Evolutionary conservation across 1,284 basidiomycete species (phyloP).

Genomic region (Psilocybe mexicana): DNA sequence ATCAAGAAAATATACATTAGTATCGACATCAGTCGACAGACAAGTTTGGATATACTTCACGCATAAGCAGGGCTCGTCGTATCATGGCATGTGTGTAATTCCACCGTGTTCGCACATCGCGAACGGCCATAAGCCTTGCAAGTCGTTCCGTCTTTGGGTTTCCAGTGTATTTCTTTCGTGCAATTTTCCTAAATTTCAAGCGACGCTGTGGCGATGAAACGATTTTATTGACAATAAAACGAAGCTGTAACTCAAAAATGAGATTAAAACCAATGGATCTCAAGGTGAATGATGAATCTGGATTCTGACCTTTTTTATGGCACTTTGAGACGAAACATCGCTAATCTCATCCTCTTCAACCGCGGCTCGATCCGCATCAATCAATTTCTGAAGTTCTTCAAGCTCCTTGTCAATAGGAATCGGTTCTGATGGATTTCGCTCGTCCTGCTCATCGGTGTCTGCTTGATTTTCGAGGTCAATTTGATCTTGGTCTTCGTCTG

Average conservation of each 20-base stretch:
- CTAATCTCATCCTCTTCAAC: background rate
- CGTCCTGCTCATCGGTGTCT: background rate
- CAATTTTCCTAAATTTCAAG: slow-evolving; percentile 4
- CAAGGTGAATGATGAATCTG: background rate
- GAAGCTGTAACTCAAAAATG: slow-evolving; percentile 2
- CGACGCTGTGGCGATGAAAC: slow-evolving; percentile 13
- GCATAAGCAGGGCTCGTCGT: slow-evolving; percentile 14
- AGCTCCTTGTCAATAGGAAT: too few species aligned
- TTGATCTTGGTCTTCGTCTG: slow-evolving; percentile 24
- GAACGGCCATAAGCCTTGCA: slow-evolving; percentile 24
- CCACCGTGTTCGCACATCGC: slow-evolving; percentile 30
- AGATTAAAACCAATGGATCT: background rate
- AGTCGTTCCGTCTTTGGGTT: slow-evolving; percentile 1
- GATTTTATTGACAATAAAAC: slow-evolving; percentile 14
- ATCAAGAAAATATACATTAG: background rate
- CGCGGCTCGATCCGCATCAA: background rate
- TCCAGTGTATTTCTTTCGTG: background rate
- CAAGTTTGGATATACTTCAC: slow-evolving; percentile 3
- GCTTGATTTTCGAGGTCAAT: slow-evolving; percentile 9
- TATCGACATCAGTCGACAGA: background rate
- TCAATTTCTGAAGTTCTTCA: background rate
- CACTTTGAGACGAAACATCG: background rate
- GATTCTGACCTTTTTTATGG: background rate
- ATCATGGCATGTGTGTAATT: slow-evolving; percentile 34
- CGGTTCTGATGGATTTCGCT: too few species aligned